These are phyloP conservation scores for Tarenaya hassleriana DNA, from an alignment of 345 rosid species.

Conservation along the genomic window DNA sequence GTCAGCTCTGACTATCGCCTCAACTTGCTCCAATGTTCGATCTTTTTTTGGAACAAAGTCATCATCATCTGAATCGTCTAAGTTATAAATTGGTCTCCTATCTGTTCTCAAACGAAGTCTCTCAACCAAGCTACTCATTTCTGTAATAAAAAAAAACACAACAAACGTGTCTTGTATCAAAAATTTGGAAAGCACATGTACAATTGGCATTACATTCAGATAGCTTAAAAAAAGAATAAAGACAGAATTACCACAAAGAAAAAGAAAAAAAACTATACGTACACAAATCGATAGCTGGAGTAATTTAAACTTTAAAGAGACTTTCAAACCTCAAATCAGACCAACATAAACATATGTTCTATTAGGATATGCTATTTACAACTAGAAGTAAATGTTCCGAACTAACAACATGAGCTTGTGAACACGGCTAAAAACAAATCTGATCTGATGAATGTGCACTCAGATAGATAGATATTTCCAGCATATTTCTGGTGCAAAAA, in stretches of 20 bases:
- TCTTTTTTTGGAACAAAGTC: slow-evolving; percentile 52
- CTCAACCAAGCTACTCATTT: slow-evolving; percentile 97
- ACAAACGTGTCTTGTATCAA: slow-evolving; percentile 5
- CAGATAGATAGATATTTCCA: no score
- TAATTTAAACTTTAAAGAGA: no score
- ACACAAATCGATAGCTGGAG: not conserved
- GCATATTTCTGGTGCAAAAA: no score
- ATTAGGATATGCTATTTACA: no score
- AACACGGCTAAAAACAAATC: no score
- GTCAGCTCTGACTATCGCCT: slow-evolving; percentile 70
- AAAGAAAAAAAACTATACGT: not conserved
- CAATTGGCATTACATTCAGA: slow-evolving; percentile 5
- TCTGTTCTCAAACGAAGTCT: slow-evolving; percentile 87
- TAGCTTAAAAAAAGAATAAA: not conserved
- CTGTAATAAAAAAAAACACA: slow-evolving; percentile 46
- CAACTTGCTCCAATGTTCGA: slow-evolving; percentile 50
- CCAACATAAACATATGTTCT: no score
- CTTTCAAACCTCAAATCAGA: no score
- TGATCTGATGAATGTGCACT: no score
- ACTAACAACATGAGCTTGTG: no score
- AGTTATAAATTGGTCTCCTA: slow-evolving; percentile 71
- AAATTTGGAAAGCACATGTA: not conserved
- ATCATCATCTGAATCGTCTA: slow-evolving; percentile 92
- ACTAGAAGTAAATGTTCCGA: no score
- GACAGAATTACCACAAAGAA: not conserved